Conservation (phyloP, 2,329 filamentous ascomycete genomes). For the Orbilia javanica region DNA sequence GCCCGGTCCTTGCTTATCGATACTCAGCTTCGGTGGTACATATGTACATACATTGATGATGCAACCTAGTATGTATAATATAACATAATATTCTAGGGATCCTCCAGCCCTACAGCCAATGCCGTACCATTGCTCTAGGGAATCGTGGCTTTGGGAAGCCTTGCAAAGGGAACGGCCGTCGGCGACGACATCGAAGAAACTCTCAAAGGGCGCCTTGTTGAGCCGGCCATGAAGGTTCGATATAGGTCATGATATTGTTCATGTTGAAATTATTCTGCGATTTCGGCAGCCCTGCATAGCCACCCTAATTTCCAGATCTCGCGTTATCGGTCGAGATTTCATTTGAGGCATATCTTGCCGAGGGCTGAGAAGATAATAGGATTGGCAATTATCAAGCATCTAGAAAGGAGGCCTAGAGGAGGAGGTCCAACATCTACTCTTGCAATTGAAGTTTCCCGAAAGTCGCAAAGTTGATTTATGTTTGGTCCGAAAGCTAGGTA, state of each 20-base stretch:
- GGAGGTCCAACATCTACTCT: no score
- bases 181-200: background rate
- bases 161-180: background rate
- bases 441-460: no score
- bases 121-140: background rate
- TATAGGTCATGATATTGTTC: background rate
- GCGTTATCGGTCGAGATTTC: background rate
- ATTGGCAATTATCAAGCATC: background rate
- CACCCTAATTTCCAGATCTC: constrained; percentile 15
- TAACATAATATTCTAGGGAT: background rate
- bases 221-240: background rate
- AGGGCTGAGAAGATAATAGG: background rate
- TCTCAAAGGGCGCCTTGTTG: background rate
- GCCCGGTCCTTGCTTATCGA: constrained; percentile 23
- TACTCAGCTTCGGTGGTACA: background rate
- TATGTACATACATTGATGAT: no score
- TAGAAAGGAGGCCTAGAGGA: background rate
- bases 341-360: constrained; percentile 20
- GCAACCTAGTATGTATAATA: no score
- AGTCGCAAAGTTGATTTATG: background rate
- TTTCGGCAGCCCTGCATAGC: constrained; percentile 16
- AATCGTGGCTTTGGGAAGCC: background rate
- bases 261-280: background rate
- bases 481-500: background rate
- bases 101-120: background rate